Base-by-base conservation (phyloP, 148 eudicot species). In the Cornus controversa region DNA sequence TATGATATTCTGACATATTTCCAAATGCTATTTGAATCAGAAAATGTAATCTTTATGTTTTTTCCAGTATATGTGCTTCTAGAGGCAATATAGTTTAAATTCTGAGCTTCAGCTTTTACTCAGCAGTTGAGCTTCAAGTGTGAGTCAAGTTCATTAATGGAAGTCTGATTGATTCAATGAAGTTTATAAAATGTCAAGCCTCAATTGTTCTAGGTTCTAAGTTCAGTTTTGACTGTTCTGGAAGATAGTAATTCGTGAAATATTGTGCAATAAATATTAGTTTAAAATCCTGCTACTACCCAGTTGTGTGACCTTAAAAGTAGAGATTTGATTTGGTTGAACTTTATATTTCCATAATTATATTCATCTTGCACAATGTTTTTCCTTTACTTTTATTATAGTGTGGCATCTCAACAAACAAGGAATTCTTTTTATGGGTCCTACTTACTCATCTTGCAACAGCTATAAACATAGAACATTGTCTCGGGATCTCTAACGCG, bases 391-490 rank as follows among this genome's bases (percentile, higher is more conserved):
- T 36, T 69, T 69, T 36, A 10, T 68, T 40, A n/a, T 11, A 6
- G 10, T 10, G 6, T 25, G 62, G 63, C 62, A 47, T 25, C 26
- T 16, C 11, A 26, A 72, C 31, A 71, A 34, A 27, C 22, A 54
- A 53, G 60, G 60, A 13, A 42, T 47, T 42, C 23, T 47, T 72
- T 34, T 54, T 54, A 6, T 60, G 42, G 18, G 24, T 40, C 60
- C 50, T 70, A 22, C 69, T 58, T 26, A 26, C 53, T 62, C 16
- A 71, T 70, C 67, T 78, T 27, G 16, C 60, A 40, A 40, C n/a
- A 31, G n/a, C 77, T 73, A 24, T 66, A 76, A n/a, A 31, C 23
- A 18, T 22, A 64, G 27, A 71, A 10, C 7, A 23, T 45, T 5
- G 20, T 60, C 64, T 20, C 23, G 22, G 64, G 20, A 22, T 6